phyloP scores from a whole-genome alignment of 163 green algal species.

The Volvox carteri region DNA sequence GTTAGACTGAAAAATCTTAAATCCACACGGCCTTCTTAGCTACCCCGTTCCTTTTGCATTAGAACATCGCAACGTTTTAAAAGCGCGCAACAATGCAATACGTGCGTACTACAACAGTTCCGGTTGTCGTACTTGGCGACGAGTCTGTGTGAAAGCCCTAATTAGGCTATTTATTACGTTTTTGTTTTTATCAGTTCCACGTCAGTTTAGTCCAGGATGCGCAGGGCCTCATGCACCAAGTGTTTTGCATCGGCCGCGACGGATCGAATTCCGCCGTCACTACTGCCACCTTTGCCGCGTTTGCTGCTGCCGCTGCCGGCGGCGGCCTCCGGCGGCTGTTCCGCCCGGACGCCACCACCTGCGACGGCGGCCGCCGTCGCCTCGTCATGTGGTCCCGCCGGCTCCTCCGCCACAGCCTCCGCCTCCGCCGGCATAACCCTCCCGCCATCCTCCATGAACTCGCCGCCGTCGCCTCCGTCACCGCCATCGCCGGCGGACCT shows the following conservation, averaged over 20 bases:
- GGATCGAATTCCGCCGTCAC: not conserved
- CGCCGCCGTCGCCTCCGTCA: not conserved
- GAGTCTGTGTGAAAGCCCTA: not conserved
- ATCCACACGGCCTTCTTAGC: too few species aligned
- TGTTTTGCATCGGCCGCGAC: not conserved
- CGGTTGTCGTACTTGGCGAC: not conserved
- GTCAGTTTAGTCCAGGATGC: constrained; percentile 33
- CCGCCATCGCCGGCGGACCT: not conserved
- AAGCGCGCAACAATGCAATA: not conserved
- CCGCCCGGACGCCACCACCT: not conserved
- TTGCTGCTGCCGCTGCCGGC: not conserved
- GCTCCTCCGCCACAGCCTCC: not conserved
- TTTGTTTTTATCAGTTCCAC: not conserved
- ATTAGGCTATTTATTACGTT: not conserved
- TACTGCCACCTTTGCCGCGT: not conserved
- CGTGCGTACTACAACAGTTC: not conserved
- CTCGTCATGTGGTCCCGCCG: not conserved
- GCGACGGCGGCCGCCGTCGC: not conserved
- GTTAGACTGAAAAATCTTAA: too few species aligned
- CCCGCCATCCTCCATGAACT: not conserved
- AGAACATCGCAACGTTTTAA: too few species aligned
- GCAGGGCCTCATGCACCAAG: constrained; percentile 39
- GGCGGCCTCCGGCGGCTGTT: not conserved
- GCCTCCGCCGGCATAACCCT: not conserved
- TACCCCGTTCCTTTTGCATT: too few species aligned